These are phyloP conservation scores for Paspalum vaginatum DNA, from an alignment of 176 grass and related monocot species.

Conservation along the genomic window DNA sequence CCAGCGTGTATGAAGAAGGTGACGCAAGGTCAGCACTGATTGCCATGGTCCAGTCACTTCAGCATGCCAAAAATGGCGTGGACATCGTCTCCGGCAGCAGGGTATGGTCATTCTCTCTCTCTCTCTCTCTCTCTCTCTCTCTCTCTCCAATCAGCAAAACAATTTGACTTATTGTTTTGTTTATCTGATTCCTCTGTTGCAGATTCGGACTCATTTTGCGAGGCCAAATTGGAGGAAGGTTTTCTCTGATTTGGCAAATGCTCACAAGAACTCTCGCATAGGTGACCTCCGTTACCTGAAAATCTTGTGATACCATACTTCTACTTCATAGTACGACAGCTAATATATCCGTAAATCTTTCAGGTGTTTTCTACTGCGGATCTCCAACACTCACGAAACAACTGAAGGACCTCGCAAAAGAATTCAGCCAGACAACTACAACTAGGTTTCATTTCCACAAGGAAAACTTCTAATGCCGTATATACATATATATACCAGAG, in stretches of 20 bases:
- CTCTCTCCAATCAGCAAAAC: not conserved
- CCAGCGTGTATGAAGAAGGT: constrained; percentile 99
- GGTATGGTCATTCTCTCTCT: constrained; percentile 40
- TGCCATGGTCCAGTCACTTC: constrained; percentile 95
- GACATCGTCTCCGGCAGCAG: constrained; percentile 95
- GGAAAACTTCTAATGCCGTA: constrained; percentile 80
- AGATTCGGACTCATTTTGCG: constrained; percentile 98
- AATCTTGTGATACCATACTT: constrained; percentile 4
- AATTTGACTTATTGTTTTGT: not conserved
- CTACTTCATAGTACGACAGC: not conserved
- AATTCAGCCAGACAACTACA: constrained; percentile 90
- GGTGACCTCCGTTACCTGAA: constrained; percentile 49
- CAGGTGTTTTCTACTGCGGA: constrained; percentile 99
- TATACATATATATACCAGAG: not conserved
- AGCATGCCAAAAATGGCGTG: constrained; percentile 88
- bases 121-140: not conserved
- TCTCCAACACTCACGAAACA: constrained; percentile 76
- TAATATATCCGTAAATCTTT: constrained; percentile 41
- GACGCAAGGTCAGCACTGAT: constrained; percentile 93
- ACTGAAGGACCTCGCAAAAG: constrained; percentile 81
- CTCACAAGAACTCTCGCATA: constrained; percentile 82
- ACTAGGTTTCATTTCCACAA: constrained; percentile 99
- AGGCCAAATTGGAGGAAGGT: constrained; percentile 99
- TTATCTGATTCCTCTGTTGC: constrained; percentile 25
- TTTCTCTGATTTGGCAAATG: constrained; percentile 78